A percentile compares a stretch with the other conserved stretches of the same genome.
phyloP scores from a whole-genome alignment of 73 alveolate genomes.

The Tetrahymena elliotti region DNA sequence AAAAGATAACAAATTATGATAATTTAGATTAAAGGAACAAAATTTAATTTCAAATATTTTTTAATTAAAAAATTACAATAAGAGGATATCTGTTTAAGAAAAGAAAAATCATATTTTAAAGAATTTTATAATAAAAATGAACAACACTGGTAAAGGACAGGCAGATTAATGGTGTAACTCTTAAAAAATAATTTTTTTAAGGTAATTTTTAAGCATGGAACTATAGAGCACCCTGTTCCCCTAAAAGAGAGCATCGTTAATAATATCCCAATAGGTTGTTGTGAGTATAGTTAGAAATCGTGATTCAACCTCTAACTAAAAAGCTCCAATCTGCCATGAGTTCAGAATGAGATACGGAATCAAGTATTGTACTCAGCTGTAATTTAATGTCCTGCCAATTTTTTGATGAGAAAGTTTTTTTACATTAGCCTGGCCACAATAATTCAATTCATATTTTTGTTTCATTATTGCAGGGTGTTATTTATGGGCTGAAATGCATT shows the following conservation, averaged over 20 bases:
- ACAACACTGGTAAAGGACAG: neutral
- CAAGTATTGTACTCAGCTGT: neutral
- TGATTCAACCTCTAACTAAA: neutral
- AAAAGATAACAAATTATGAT: neutral
- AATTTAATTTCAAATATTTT: neutral
- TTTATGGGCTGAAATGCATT: neutral
- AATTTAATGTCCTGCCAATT: neutral
- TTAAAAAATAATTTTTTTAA: neutral
- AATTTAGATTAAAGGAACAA: neutral
- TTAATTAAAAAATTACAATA: too few species aligned
- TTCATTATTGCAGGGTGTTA: neutral
- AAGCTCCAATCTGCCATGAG: neutral
- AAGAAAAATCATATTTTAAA: neutral
- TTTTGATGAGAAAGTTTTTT: neutral
- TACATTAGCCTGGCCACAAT: neutral
- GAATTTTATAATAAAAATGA: neutral
- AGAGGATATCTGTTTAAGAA: neutral
- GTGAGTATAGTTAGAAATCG: neutral
- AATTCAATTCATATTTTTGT: neutral
- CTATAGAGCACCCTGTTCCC: neutral
- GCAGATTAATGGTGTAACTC: neutral
- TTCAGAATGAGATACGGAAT: neutral
- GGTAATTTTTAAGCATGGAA: neutral
- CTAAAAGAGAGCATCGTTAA: neutral
- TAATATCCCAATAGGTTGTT: neutral